A percentile compares a stretch with the other conserved stretches of the same genome.
phyloP scores from a whole-genome alignment of 768 basidiomycete genomes.

The Cystobasidium onofrii region DNA sequence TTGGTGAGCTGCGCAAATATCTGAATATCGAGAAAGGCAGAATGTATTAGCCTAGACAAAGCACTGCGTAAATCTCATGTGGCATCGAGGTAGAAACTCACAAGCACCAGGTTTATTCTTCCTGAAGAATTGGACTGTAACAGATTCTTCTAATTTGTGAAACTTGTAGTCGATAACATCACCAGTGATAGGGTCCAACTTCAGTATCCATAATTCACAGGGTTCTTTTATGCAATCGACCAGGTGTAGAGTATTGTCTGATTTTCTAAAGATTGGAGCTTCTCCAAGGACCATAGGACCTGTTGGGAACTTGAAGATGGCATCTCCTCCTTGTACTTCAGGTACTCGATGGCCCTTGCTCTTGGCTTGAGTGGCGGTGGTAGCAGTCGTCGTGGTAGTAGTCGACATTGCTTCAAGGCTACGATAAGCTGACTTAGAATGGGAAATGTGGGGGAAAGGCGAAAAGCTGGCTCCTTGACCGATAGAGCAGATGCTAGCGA shows the following conservation, averaged over 20 bases:
- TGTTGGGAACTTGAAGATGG: background rate
- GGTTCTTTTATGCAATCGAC: constrained; percentile 16
- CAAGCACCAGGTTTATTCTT: constrained; percentile 7
- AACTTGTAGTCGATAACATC: background rate
- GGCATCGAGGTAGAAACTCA: background rate
- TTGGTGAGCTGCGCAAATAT: constrained; percentile 9
- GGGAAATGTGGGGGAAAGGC: too few species aligned
- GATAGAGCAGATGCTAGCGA: too few species aligned
- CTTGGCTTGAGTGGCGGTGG: background rate
- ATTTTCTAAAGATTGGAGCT: background rate
- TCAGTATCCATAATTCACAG: background rate
- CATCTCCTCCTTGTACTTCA: background rate
- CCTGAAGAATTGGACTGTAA: constrained; percentile 18
- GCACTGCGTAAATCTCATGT: background rate
- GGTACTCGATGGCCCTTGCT: background rate
- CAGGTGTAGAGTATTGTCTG: constrained; percentile 11
- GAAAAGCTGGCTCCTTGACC: too few species aligned
- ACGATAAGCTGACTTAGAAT: background rate
- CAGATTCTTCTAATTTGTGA: constrained; percentile 8
- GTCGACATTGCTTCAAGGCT: background rate
- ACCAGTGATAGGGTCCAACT: constrained; percentile 9
- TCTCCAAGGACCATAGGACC: constrained; percentile 16
- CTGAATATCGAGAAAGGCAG: background rate
- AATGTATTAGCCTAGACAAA: background rate
- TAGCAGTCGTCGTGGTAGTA: background rate